A percentile compares a stretch with the other conserved stretches of the same genome.
Conservation (phyloP, 2,329 filamentous ascomycete genomes). For the Sporothrix curviconia region DNA sequence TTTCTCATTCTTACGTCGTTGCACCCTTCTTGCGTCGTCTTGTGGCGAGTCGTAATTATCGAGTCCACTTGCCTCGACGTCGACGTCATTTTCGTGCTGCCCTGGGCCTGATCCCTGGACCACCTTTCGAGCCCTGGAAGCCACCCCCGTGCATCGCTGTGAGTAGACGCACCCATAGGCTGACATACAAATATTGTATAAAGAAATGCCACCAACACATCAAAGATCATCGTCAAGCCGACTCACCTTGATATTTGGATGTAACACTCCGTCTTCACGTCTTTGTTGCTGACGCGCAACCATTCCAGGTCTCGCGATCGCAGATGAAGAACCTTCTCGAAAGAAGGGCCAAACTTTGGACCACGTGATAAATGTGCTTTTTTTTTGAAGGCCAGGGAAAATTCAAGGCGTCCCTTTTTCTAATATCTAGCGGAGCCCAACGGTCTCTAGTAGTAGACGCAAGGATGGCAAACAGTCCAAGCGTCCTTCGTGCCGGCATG, state of each 20-base stretch:
- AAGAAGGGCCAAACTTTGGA: background rate
- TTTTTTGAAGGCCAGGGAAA: too few relatives aligned
- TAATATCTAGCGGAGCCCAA: too few relatives aligned
- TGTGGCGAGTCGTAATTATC: background rate
- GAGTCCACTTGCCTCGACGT: too few relatives aligned
- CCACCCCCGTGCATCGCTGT: background rate
- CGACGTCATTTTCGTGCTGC: slow-evolving; percentile 5
- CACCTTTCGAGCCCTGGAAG: background rate
- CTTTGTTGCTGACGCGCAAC: too few relatives aligned
- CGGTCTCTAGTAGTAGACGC: too few relatives aligned
- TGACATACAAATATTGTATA: background rate
- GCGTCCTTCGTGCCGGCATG: background rate
- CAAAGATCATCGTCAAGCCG: background rate
- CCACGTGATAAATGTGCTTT: background rate
- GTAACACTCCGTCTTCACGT: background rate
- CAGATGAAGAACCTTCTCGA: background rate
- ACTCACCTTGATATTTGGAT: slow-evolving; percentile 1
- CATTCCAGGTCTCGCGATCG: too few relatives aligned
- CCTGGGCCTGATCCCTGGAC: background rate
- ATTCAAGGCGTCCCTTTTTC: too few relatives aligned
- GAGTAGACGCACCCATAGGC: background rate
- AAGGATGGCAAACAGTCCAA: too few relatives aligned
- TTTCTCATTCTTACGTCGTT: slow-evolving; percentile 1
- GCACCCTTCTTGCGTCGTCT: background rate
- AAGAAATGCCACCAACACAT: background rate